Evolutionary conservation across 257 asterid genomes (phyloP).

Genomic region (Solanum appendiculatum): DNA sequence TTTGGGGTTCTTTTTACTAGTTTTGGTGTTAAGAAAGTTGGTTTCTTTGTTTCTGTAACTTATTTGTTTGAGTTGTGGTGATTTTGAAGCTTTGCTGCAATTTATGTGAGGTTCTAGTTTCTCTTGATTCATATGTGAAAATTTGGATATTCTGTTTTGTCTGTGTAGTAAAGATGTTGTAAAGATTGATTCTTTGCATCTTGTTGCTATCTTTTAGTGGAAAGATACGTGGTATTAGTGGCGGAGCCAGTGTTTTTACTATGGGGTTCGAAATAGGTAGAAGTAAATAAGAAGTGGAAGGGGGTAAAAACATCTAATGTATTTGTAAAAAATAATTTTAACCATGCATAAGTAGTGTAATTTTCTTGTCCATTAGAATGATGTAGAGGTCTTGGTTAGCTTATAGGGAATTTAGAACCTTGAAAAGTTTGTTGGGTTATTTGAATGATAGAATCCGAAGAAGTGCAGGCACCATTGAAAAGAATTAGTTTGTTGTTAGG

Average conservation of each 20-base stretch:
- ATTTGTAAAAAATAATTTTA: background rate
- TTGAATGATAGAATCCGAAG: background rate
- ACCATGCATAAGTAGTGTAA: background rate
- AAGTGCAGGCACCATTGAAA: background rate
- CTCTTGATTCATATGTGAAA: background rate
- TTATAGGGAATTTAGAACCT: background rate
- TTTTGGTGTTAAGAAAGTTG: background rate
- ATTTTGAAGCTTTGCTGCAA: background rate
- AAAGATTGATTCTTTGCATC: background rate
- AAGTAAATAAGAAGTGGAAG: background rate
- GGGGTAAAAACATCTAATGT: background rate
- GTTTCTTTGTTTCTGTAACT: background rate
- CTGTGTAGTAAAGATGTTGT: background rate
- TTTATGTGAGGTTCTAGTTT: background rate
- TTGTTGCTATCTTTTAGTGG: background rate
- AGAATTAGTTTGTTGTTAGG: background rate
- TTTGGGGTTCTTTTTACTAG: background rate
- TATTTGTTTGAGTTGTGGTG: background rate
- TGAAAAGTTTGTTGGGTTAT: background rate
- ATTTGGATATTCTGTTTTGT: background rate
- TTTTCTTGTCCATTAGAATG: background rate
- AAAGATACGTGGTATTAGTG: background rate
- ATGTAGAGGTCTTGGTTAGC: background rate
- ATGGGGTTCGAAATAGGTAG: background rate
- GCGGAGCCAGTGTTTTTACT: background rate